phyloP scores from a whole-genome alignment of 306 rosid species.

The Alnus glutinosa region DNA sequence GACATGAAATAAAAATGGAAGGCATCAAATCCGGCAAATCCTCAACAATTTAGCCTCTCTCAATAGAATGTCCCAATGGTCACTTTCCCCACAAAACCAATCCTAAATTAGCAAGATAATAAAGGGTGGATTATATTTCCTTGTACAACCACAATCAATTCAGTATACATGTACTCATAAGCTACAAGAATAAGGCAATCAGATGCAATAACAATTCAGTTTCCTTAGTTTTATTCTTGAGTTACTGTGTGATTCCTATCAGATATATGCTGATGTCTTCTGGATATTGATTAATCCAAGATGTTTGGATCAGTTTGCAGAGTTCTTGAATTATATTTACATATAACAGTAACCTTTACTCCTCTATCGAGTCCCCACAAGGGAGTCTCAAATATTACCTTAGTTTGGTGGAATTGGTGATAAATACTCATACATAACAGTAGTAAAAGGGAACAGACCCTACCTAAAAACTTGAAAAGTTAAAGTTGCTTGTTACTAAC shows the following conservation, averaged over 20 bases:
- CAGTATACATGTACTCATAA: too few species aligned
- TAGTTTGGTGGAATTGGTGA: constrained; percentile 1
- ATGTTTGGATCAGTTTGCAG: not conserved
- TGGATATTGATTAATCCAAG: constrained; percentile 1
- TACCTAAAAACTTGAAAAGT: not conserved
- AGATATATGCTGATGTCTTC: not conserved
- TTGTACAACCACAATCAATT: too few species aligned
- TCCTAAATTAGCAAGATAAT: too few species aligned
- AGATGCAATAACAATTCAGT: too few species aligned
- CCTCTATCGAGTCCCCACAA: not conserved
- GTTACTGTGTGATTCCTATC: not conserved
- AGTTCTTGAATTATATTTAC: not conserved
- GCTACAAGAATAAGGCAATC: too few species aligned
- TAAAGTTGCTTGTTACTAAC: not conserved
- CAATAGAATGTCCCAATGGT: too few species aligned
- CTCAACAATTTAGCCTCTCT: too few species aligned
- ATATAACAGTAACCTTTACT: not conserved
- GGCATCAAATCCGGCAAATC: too few species aligned
- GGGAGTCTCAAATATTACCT: not conserved
- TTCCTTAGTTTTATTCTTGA: too few species aligned
- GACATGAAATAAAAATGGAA: too few species aligned
- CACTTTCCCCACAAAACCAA: too few species aligned
- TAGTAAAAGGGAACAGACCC: not conserved
- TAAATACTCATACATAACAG: not conserved
- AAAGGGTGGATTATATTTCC: too few species aligned